Conservation (phyloP, 2,329 filamentous ascomycete genomes). For the Plectosphaerella cucumerina region DNA sequence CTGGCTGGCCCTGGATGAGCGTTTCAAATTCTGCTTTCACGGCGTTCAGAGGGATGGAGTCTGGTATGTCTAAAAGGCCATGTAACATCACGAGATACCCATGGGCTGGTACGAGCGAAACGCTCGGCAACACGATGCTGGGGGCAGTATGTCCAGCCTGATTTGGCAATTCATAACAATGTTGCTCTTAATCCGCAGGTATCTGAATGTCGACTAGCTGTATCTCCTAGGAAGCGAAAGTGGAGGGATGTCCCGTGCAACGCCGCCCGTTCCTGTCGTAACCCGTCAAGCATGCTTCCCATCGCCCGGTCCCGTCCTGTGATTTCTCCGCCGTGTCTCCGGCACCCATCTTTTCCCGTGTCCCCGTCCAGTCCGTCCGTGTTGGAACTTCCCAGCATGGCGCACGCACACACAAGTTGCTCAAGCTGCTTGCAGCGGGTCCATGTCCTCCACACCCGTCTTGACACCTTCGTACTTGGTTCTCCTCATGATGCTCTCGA, state of each 20-base stretch:
- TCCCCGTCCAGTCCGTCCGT: no score
- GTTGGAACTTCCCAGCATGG: neutral
- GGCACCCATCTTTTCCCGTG: no score
- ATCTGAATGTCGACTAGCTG: conserved; percentile 28
- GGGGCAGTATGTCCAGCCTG: neutral
- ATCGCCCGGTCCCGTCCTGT: neutral
- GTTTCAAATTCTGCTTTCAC: neutral
- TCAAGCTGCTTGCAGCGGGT: conserved; percentile 50
- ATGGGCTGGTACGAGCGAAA: neutral
- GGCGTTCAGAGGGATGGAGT: neutral
- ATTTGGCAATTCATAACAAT: neutral
- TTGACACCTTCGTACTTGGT: conserved; percentile 59
- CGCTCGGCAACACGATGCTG: conserved; percentile 24
- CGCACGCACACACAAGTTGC: neutral
- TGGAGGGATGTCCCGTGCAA: conserved; percentile 22
- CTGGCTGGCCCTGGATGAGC: neutral
- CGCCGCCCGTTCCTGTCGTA: conserved; percentile 7
- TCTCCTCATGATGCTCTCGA: conserved; percentile 91
- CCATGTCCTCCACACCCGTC: conserved; percentile 62
- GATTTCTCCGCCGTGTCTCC: no score
- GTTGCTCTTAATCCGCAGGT: conserved; percentile 18
- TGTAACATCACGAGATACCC: neutral
- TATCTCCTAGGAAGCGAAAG: conserved; percentile 29
- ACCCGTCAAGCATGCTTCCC: neutral
- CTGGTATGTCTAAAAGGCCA: neutral